Evolutionary conservation across 306 rosid species (phyloP), one percentile per base, ranked within the genome.

Genomic region (Alnus glutinosa): DNA sequence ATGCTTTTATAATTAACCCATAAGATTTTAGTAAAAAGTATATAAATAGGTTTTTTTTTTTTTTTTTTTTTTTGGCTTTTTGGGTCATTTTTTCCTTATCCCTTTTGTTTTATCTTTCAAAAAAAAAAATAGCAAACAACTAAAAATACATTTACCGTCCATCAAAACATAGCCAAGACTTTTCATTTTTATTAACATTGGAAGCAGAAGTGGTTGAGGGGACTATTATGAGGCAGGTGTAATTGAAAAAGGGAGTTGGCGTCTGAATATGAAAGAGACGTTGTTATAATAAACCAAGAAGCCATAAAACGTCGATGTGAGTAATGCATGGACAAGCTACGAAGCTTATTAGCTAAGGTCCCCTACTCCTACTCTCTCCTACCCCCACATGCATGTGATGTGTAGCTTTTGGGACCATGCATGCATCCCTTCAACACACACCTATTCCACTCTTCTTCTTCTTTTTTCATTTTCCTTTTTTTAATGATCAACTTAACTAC

Each of bases 351-450:
- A 23, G 42, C 32, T 34, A 66, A 19, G 55, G 77, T 57, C 77
- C 51, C 70, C 37, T 34, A 37, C 76, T n/a, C 8, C 32, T 37
- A 16, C 46, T 34, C 28, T 23, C 28, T 23, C 37, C 37, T 34
- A 34, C 11, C 19, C 39, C 47, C 32, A 69, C 66, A 81, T 70
- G 28, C 28, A 23, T 23, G 28, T 23, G 28, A 23, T 23, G 8
- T 48, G 71, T 59, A 63, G 67, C 75, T 42, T 42, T 69, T 39
- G 78, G 78, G 85, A 71, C 85, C 84, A 76, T 81, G 72, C 51
- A n/a, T 36, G 42, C 34, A 55, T 42, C 37, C 2, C 37, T 34
- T 23, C 28, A 23, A 23, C 28, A 23, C 28, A 23, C 28, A 23
- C 28, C 28, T 23, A 23, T 23, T 23, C 28, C 28, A 23, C 28